phyloP scores from a whole-genome alignment of 768 basidiomycete genomes.

The Lactarius psammicola region DNA sequence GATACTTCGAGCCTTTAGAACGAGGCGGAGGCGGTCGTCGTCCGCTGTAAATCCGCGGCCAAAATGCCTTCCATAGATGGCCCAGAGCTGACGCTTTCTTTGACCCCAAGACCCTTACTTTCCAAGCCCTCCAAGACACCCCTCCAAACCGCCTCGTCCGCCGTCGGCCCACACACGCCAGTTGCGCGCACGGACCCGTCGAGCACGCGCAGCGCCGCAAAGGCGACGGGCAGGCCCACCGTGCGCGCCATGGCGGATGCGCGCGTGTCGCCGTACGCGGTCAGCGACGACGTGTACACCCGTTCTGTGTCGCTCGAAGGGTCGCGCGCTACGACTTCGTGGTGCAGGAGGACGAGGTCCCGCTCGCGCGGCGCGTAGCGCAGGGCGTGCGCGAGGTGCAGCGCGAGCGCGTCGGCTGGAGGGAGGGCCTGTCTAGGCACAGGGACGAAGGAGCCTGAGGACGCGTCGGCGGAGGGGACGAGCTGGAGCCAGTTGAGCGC shows the following conservation, averaged over 20 bases:
- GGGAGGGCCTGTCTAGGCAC: conserved; percentile 44
- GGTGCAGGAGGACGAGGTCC: conserved; percentile 84
- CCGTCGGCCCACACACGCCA: conserved; percentile 71
- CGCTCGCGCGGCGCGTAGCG: conserved; percentile 68
- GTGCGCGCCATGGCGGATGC: conserved; percentile 88
- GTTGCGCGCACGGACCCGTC: conserved; percentile 51
- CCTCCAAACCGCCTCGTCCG: conserved; percentile 54
- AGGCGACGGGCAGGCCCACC: conserved; percentile 84
- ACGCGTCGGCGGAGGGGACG: conserved; percentile 30
- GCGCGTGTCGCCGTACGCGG: conserved; percentile 55
- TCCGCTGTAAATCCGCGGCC: conserved; percentile 21
- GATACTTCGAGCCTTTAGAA: background rate
- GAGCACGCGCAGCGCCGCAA: conserved; percentile 69
- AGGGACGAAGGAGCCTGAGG: conserved; percentile 38
- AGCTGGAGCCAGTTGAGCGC: conserved; percentile 55
- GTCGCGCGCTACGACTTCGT: conserved; percentile 65
- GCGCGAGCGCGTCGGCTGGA: conserved; percentile 74
- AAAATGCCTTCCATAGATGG: conserved; percentile 41
- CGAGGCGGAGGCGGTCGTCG: conserved; percentile 1
- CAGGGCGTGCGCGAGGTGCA: conserved; percentile 67
- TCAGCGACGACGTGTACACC: conserved; percentile 64
- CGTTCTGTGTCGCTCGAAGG: conserved; percentile 37
- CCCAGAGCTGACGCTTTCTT: conserved; percentile 41
- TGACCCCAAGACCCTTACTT: conserved; percentile 43
- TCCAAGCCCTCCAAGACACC: conserved; percentile 63